Base-by-base conservation (phyloP, 1,139 yeast species). In the Sugiyamaella xylanicola region DNA sequence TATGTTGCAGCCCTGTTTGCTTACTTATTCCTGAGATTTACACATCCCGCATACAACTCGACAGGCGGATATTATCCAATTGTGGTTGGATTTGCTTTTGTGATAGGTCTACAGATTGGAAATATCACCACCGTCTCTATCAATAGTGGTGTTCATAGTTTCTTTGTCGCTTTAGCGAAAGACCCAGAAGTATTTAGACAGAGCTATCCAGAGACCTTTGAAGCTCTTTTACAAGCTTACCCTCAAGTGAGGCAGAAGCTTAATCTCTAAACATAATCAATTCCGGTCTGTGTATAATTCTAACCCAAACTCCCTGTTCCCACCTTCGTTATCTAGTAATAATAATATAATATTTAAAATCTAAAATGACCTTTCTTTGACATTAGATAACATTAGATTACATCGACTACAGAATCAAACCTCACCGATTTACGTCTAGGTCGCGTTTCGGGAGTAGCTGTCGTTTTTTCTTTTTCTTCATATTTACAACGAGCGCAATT, bases 111-210 rank as follows among this genome's bases (percentile, higher is more conserved):
- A 42, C 97, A 92, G 72, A 81, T 92, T 56, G 81, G 88, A 55
- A 83, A 88, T 63, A 78, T 90, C 59, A 77, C 91, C 20, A 82
- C 85, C 58, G 84, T 87, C 20, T 87, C 90, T 0, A 83, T 91
- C 58, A 84, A 83, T 59, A 84, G 92, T 1, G 97, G 97, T 13
- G 82, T 87, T 1, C 83, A 95, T 2, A 87, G 97, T 0, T 86
- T 92, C 70, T 91, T 91, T 71, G 86, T 91, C 49, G 93, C 96
- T 0, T 77, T 89, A 68, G 93, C 95, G 11, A 84, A 85, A 64
- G 96, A 91, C 65, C 97, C 97, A 0, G 95, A 90, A 64, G 85
- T 90, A 4, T 86, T 86, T 77, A 84, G 83, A 65, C 80, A 81
- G 74, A 81, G 89, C 47, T 86, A 90, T 68, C 90, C 96, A 54